A percentile compares a stretch with the other conserved stretches of the same genome.
phyloP scores from a whole-genome alignment of 2,329 filamentous ascomycete species.

The Kalmusia sp. region DNA sequence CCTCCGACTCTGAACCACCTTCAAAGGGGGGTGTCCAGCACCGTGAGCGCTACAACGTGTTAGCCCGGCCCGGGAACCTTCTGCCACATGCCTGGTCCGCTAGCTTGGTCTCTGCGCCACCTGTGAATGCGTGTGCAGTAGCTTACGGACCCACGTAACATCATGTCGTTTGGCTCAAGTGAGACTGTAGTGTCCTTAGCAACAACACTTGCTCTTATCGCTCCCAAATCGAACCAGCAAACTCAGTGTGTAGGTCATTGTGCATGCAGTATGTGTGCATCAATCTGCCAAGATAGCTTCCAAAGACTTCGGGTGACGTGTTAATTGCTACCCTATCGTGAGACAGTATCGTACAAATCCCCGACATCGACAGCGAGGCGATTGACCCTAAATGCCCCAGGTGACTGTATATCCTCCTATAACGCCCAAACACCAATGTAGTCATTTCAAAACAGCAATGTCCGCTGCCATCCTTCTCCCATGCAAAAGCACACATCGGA shows the following conservation, averaged over 20 bases:
- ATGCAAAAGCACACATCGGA: no score
- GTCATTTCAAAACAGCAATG: no score
- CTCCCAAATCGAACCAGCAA: neutral
- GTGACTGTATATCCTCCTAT: neutral
- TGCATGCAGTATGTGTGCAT: neutral
- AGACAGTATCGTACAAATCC: conserved; percentile 1
- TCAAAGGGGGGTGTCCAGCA: neutral
- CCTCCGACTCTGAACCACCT: neutral
- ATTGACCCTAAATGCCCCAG: neutral
- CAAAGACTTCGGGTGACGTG: neutral
- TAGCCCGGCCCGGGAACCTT: neutral
- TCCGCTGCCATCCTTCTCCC: no score
- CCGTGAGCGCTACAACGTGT: neutral
- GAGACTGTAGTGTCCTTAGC: neutral
- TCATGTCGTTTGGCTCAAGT: neutral
- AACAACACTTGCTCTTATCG: neutral
- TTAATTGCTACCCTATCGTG: neutral
- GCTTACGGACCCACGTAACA: neutral
- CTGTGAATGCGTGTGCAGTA: neutral
- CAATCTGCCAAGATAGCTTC: neutral
- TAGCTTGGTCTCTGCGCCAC: neutral
- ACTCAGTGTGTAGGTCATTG: neutral
- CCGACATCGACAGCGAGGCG: neutral
- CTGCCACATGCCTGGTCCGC: neutral
- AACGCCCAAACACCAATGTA: neutral